These are phyloP conservation scores for Bremia lactucae DNA, from an alignment of 352 stramenopile genomes.

Conservation along the genomic window DNA sequence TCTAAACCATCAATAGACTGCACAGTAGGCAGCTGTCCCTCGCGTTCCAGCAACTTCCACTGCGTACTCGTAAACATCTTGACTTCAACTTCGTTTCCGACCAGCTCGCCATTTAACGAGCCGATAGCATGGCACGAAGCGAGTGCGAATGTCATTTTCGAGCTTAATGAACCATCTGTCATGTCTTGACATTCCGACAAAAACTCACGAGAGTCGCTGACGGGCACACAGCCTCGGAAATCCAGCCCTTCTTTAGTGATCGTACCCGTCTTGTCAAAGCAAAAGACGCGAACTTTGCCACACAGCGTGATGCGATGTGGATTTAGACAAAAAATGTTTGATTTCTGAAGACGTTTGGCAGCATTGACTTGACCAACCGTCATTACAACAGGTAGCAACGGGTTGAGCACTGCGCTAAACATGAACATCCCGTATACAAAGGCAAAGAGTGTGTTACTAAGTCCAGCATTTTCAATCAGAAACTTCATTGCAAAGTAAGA, in stretches of 20 bases:
- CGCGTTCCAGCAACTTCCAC: slow-evolving; percentile 51
- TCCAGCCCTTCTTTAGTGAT: slow-evolving; percentile 86
- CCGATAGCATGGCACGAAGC: slow-evolving; percentile 80
- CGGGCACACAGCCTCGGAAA: slow-evolving; percentile 57
- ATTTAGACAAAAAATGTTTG: slow-evolving; percentile 78
- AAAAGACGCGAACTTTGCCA: slow-evolving; percentile 85
- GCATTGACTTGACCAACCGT: slow-evolving; percentile 81
- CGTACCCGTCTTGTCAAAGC: slow-evolving; percentile 90
- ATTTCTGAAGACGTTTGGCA: slow-evolving; percentile 58
- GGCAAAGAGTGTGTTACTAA: slow-evolving; percentile 59
- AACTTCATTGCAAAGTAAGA: slow-evolving; percentile 70
- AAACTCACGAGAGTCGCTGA: slow-evolving; percentile 32
- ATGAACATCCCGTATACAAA: slow-evolving; percentile 79
- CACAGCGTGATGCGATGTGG: slow-evolving; percentile 75
- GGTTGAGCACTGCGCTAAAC: slow-evolving; percentile 66
- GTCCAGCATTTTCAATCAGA: slow-evolving; percentile 47
- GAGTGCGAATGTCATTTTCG: slow-evolving; percentile 52
- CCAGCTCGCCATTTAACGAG: slow-evolving; percentile 48
- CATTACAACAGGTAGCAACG: slow-evolving; percentile 84
- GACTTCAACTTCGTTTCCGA: slow-evolving; percentile 85
- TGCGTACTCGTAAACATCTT: slow-evolving; percentile 77
- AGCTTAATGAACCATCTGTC: slow-evolving; percentile 22
- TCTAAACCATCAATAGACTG: slow-evolving; percentile 29
- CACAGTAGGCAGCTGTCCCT: slow-evolving; percentile 35
- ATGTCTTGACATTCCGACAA: slow-evolving; percentile 47